Base-by-base conservation (phyloP, 2,329 filamentous ascomycete genomes). In the Zymoseptoria tritici region DNA sequence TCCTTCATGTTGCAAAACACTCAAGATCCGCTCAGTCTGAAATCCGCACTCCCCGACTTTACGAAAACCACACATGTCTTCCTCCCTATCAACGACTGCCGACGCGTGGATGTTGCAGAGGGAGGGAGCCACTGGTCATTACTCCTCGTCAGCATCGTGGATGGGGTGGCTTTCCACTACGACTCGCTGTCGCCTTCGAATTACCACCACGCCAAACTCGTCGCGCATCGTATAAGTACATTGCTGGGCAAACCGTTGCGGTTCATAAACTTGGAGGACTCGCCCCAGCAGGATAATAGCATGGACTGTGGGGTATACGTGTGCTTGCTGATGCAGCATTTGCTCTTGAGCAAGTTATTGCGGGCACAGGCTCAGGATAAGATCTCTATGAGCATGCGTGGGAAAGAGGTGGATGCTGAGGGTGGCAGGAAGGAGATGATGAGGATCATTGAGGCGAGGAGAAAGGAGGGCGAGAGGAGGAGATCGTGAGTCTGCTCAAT, bases 241-340 rank as follows among this genome's bases (percentile, higher is more conserved):
- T 77, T 97, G 29, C 80, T 97, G 0, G 80, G 81, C 36, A 83
- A 83, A 59, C 80, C 80, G 4, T 76, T 95, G 19, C 81, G 86
- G 20, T 97, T 95, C 72, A 83, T 92, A 70, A 86, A 93, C 73
- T 81, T 99, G 57, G 80, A 87, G 0, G 93, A 97, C 71, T 88
- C 85, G 9, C 94, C 94, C 0, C 89, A 95, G 69, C 94, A 99
- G 74, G 88, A 92, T 67, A 97, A 97, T 67, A 86, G 89, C 24
- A 93, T 85, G 71, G 94, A 99, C 75, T 99, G 94, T 68, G 94
- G 94, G 19, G 90, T 99, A 0, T 97, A 92, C 73, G 94, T 99
- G 2, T 97, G 94, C 74, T 83, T 97, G 65, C 83, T 93, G 63
- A 99, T 99, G 92, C 86, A 91, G 54, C 89, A 97, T 76, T 78